Evolutionary conservation across 1,139 yeast genomes (phyloP).

Genomic region (Candida tetrigidarum): DNA sequence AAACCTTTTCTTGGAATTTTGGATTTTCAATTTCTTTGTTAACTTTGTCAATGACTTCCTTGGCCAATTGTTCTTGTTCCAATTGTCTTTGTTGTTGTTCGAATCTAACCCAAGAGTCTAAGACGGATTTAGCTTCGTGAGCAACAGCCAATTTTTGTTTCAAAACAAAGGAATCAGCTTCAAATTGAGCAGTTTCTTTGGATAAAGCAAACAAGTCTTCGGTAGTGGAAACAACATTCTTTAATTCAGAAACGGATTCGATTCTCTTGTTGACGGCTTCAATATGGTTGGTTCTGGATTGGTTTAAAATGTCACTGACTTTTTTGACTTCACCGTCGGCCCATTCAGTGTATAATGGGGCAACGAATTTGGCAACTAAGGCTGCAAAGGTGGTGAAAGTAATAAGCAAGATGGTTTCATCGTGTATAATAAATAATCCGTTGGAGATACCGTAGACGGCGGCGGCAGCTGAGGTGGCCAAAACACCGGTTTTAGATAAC

Average conservation of each 20-base stretch:
- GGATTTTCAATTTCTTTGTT: slow-evolving; percentile 83
- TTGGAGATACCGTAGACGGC: slow-evolving; percentile 92
- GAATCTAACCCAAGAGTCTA: slow-evolving; percentile 99
- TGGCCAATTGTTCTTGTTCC: slow-evolving; percentile 92
- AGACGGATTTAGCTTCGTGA: slow-evolving; percentile 88
- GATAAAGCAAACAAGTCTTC: slow-evolving; percentile 91
- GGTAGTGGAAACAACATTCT: slow-evolving; percentile 91
- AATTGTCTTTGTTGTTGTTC: slow-evolving; percentile 96
- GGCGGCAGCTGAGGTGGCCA: slow-evolving; percentile 96
- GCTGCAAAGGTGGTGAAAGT: slow-evolving; percentile 80
- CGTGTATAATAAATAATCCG: slow-evolving; percentile 91
- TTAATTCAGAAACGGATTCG: slow-evolving; percentile 81
- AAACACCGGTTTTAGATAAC: slow-evolving; percentile 90
- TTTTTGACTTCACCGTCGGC: slow-evolving; percentile 90
- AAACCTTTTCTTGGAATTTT: slow-evolving; percentile 91
- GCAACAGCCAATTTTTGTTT: slow-evolving; percentile 91
- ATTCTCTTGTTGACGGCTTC: slow-evolving; percentile 93
- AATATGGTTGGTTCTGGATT: slow-evolving; percentile 89
- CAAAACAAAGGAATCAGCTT: slow-evolving; percentile 90
- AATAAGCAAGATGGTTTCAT: slow-evolving; percentile 84
- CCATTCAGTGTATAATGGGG: slow-evolving; percentile 94
- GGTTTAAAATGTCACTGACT: slow-evolving; percentile 79
- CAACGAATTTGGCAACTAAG: slow-evolving; percentile 83
- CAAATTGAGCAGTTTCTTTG: slow-evolving; percentile 94
- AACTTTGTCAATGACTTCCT: slow-evolving; percentile 86